Base-by-base conservation (phyloP, 2,329 filamentous ascomycete species). In the Escovopsis sp. region DNA sequence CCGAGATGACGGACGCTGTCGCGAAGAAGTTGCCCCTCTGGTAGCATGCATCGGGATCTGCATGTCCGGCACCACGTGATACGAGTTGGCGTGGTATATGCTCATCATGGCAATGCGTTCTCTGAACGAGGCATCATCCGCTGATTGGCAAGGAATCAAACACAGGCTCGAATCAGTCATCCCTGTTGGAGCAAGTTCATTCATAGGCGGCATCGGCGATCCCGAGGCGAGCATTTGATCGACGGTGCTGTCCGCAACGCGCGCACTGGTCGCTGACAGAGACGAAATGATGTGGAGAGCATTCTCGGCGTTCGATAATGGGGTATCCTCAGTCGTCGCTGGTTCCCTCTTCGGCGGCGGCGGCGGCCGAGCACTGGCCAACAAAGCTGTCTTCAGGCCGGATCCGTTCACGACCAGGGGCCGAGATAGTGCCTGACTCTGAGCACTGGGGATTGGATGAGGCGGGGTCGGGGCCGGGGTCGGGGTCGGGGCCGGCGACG, bases 361-460 rank as follows among this genome's bases (percentile, higher is more conserved):
- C 20, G 20, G 45, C 11, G 47, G 41, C 13, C 15, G 13, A 35
- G 41, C 20, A 10, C 16, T 43, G n/a, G 53, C 48, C 8, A 48
- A 50, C 4, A 57, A 53, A 34, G 55, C 58, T 6, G 60, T 57
- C 45, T 58, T 63, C 36, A 64, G 48, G 6, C 57, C 57, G 5
- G 67, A 69, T 4, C 68, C 68, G 41, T 72, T 71, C 3, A 74
- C 72, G 9, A 76, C 66, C 2, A 75, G 54, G 0, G 73, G 72
- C 10, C 70, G 64, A 7, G 63, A 53, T 15, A 51, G 46, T 32
- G 53, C 53, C 30, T 54, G 63, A 41, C 49, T 61, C 36, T 58
- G 61, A 37, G 43, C 48, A 12, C 57, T 57, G 1, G 61, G 45
- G 37, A 67, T 65, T 1, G 65, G 56, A 0, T 57, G 56, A 2